These are phyloP conservation scores for Geotrichum citri-aurantii DNA, from an alignment of 1,139 yeast species.

Conservation along the genomic window DNA sequence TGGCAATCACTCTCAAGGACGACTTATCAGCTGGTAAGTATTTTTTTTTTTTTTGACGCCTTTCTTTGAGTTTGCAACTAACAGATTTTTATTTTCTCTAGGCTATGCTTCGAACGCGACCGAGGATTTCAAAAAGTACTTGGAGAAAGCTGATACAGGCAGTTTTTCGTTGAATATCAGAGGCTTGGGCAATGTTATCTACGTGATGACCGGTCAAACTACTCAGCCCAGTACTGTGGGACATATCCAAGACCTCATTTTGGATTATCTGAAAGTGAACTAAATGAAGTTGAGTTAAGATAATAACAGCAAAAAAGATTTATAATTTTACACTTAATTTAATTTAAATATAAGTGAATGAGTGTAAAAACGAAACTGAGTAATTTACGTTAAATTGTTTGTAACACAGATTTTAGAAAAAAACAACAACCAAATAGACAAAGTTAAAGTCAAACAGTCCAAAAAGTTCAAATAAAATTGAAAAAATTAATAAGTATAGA, in stretches of 20 bases:
- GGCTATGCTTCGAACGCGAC: slow-evolving; percentile 10
- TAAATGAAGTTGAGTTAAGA: neutral
- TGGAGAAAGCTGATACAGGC: neutral
- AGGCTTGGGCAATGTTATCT: slow-evolving; percentile 26
- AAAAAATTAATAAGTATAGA: neutral
- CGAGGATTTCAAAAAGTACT: slow-evolving; percentile 5
- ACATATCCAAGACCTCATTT: neutral
- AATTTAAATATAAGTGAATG: no score
- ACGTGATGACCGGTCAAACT: slow-evolving; percentile 22
- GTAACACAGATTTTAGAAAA: no score
- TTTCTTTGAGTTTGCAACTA: neutral
- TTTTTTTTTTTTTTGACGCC: slow-evolving; percentile 18
- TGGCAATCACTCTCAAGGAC: slow-evolving; percentile 27
- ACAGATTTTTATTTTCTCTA: neutral
- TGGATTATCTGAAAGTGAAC: neutral
- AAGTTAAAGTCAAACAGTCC: neutral
- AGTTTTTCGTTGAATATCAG: slow-evolving; percentile 20
- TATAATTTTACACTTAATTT: no score
- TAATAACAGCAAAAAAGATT: neutral
- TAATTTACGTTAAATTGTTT: no score
- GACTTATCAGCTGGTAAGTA: slow-evolving; percentile 20
- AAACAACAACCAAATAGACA: no score
- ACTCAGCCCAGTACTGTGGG: neutral
- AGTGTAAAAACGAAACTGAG: no score
- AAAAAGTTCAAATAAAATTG: no score